Evolutionary conservation across 129 eudicot genomes (phyloP).

Genomic region (Chrysanthemum lavandulifolium): DNA sequence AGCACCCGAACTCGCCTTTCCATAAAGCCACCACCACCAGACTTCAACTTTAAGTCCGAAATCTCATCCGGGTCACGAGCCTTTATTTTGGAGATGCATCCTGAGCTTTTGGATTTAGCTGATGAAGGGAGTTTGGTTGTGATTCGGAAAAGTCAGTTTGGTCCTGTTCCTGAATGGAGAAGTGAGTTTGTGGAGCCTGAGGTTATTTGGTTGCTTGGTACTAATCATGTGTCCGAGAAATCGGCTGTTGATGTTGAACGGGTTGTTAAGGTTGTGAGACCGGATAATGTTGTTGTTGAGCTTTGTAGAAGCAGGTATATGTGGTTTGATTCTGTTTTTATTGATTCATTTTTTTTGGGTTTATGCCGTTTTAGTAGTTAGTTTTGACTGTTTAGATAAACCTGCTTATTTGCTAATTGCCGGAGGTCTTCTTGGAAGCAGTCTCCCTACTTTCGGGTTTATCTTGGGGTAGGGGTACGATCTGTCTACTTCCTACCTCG

Average conservation of each 20-base stretch:
- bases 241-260: slow-evolving; percentile 76
- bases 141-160: slow-evolving; percentile 64
- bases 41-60: slow-evolving; percentile 59
- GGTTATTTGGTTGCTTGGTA: slow-evolving; percentile 86
- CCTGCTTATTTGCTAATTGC: too few species aligned
- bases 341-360: neutral
- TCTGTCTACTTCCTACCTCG: too few species aligned
- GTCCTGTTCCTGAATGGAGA: slow-evolving; percentile 90
- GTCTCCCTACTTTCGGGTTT: too few species aligned
- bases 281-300: slow-evolving; percentile 96
- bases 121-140: slow-evolving; percentile 61
- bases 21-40: slow-evolving; percentile 73
- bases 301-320: slow-evolving; percentile 95
- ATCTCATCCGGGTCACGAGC: slow-evolving; percentile 47
- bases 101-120: slow-evolving; percentile 74
- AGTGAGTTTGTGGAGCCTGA: slow-evolving; percentile 90
- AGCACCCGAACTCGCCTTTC: slow-evolving; percentile 33
- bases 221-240: slow-evolving; percentile 56
- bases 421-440: too few species aligned
- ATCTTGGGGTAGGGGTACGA: too few species aligned
- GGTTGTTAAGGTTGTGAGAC: slow-evolving; percentile 63
- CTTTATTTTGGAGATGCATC: slow-evolving; percentile 56
- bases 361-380: neutral
- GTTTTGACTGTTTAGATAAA: neutral
- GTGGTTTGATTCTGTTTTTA: slow-evolving; percentile 4